Evolutionary conservation across 1,284 basidiomycete species (phyloP).

Genomic region (Apiotrichum porosum): DNA sequence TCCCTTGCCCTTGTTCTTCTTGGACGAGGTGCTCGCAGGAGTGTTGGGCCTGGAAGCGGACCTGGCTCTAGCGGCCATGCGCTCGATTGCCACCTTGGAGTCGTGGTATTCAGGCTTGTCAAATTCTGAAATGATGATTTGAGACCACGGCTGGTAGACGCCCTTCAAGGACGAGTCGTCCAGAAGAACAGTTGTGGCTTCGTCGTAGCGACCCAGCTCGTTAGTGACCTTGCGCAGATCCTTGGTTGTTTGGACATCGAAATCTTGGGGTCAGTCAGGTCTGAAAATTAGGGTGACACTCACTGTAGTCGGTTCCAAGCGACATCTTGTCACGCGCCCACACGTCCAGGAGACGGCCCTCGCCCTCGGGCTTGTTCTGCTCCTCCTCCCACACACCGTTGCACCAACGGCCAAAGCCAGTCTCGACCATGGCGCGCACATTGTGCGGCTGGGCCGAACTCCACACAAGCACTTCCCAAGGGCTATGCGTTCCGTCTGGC

Average conservation of each 20-base stretch:
- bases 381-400: slow-evolving; percentile 34
- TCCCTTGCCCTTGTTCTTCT: neutral
- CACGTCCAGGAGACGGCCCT: slow-evolving; percentile 40
- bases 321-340: slow-evolving; percentile 47
- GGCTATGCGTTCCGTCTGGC: slow-evolving; percentile 7
- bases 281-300: too few species aligned
- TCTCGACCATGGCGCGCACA: slow-evolving; percentile 43
- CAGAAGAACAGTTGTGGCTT: slow-evolving; percentile 34
- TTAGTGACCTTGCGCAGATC: slow-evolving; percentile 40
- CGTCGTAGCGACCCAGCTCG: slow-evolving; percentile 25
- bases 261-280: slow-evolving; percentile 20
- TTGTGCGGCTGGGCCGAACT: slow-evolving; percentile 46
- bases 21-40: too few species aligned
- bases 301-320: slow-evolving; percentile 37
- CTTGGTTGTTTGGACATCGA: slow-evolving; percentile 42
- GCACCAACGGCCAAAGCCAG: slow-evolving; percentile 30
- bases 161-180: slow-evolving; percentile 48
- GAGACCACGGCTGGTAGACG: slow-evolving; percentile 45
- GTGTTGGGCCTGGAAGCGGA: too few species aligned
- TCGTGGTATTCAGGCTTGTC: slow-evolving; percentile 23
- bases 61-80: neutral
- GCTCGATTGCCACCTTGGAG: neutral
- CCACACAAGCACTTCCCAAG: slow-evolving; percentile 47
- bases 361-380: slow-evolving; percentile 9
- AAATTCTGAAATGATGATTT: slow-evolving; percentile 45